Evolutionary conservation across 495 filamentous ascomycete genomes (phyloP), one percentile per base, ranked within the genome.

Genomic region (Podospora appendiculata): DNA sequence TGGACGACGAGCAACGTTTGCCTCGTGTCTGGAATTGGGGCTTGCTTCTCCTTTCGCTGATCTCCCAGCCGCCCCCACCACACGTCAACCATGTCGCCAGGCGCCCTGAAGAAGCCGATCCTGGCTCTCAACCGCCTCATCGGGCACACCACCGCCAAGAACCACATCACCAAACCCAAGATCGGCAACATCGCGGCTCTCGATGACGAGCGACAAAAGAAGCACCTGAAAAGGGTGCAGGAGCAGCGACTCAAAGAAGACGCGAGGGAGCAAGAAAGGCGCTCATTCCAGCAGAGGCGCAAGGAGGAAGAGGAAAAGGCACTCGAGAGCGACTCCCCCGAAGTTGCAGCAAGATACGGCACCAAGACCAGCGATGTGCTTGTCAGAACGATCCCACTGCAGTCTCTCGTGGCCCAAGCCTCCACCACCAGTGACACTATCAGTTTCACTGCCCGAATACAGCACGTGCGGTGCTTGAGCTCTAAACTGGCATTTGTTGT

Each of bases 401-500:
- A 58, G 41, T 16, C 42, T 17, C 10, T 54, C 14, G 51, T 45
- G 4, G 67, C 68, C n/a, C 42, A 59, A 35, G 34, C 61, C 45
- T 60, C 66, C 49, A 70, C 63, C 50, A 70, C 75, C 45, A 86
- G 86, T 55, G 74, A 85, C 58, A 77, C 82, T 35, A 77, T 96
- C 50, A 80, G 79, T 19, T 90, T 96, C 68, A 82, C 86, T 32
- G 91, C 89, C 17, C 82, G 92, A 44, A 74, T 96, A 16, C 89
- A 95, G 65, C 92, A 90, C 69, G 76, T 89, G 18, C 79, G 92
- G 48, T 80, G 82, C 49, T 79, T 96, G 75, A 92, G 89, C 67
- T 81, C 89, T 45, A 92, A 92, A 61, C 75, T 96, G 51, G 88
- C 86, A 47, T 97, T 97, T 67, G 74, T 97, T 59, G 79, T 95